Base-by-base conservation (phyloP, 208 protist genomes). In the Acanthamoeba divionensis region DNA sequence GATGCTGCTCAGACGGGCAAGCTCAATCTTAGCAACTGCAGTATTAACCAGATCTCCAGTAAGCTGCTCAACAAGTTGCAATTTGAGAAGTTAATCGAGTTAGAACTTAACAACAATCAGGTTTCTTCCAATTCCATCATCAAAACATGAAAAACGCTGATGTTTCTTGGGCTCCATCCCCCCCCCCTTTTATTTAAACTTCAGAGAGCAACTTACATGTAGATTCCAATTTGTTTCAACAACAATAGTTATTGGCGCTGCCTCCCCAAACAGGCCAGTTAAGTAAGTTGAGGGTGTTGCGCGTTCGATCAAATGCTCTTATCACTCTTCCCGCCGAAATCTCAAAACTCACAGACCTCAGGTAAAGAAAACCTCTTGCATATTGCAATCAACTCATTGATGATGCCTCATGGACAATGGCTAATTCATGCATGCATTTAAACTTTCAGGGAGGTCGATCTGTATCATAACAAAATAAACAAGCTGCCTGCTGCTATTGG, bases 61-160 rank as follows among this genome's bases (percentile, higher is more conserved):
- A 26, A 38, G 0, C n/a, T 85, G 24, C n/a, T 85, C 8, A 29
- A 85, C 15, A 55, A 85, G 75, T 21, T 85, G 13, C 75, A 45
- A 9, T 62, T 41, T 36, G 75, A 85, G 13, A 24, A 38, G 2
- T 26, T 85, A 9, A 38, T 62, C 10, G 75, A 85, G 15, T 36
- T 85, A 21, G 18, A 63, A 63, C 75, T 85, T 54, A 85, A 62
- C 29, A 55, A 85, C 44, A 85, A 85, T 29, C 75, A 85, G 44
- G 75, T 85, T 13, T 13, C 6, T 41, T 63, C 1, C 26, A n/a
- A n/a, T n/a, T n/a, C n/a, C n/a, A n/a, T n/a, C n/a, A n/a, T n/a
- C n/a, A n/a, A n/a, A n/a, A n/a, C n/a, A n/a, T n/a, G n/a, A n/a
- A n/a, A n/a, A n/a, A n/a, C n/a, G n/a, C n/a, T n/a, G n/a, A n/a